A percentile compares a stretch with the other conserved stretches of the same genome.
phyloP scores from a whole-genome alignment of 371 early-diverging fungal species.

The Cokeromyces recurvatus region DNA sequence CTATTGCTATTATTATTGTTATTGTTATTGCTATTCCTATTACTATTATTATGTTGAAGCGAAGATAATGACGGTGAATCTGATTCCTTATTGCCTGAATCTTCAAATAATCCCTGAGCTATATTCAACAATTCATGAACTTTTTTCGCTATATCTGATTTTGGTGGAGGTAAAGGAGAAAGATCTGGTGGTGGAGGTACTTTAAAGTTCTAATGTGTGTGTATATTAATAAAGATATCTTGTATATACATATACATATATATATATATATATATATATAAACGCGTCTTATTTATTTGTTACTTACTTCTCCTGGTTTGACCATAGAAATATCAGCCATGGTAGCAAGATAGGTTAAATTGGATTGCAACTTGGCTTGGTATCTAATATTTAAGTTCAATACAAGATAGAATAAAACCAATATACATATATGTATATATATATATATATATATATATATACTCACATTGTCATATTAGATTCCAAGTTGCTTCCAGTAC shows the following conservation, averaged over 20 bases:
- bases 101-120: conserved; percentile 24
- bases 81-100: background rate
- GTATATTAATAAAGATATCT: too few relatives aligned
- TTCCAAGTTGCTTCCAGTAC: conserved; percentile 17
- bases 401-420: background rate
- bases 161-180: conserved; percentile 33
- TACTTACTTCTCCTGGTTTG: conserved; percentile 45
- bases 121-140: conserved; percentile 30
- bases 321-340: conserved; percentile 53
- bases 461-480: conserved; percentile 38
- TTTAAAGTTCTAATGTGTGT: conserved; percentile 33
- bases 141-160: conserved; percentile 22
- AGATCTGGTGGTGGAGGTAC: conserved; percentile 37
- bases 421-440: too few relatives aligned
- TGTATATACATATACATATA: too few relatives aligned
- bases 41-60: too few relatives aligned
- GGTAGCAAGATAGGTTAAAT: conserved; percentile 51
- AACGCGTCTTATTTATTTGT: background rate
- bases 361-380: conserved; percentile 47
- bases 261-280: background rate
- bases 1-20: background rate
- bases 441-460: too few relatives aligned
- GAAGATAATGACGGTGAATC: too few relatives aligned
- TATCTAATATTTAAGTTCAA: conserved; percentile 38
- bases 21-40: background rate